These are phyloP conservation scores for Helianthus tuberosus DNA, from an alignment of 129 eudicot genomes.

Conservation along the genomic window DNA sequence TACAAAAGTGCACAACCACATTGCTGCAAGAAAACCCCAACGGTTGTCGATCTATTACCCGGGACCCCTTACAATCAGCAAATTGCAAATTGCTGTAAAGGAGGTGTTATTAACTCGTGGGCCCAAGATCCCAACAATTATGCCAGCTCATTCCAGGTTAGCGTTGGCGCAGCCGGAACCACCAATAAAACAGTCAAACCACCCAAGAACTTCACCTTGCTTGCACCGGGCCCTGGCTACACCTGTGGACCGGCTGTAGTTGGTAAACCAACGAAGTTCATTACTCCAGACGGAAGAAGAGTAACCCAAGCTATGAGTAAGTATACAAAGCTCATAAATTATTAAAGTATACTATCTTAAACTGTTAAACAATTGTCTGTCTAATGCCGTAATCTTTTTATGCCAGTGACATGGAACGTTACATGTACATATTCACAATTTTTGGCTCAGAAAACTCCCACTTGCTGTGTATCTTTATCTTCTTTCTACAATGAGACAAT, in stretches of 20 bases:
- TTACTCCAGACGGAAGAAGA: too few relatives aligned
- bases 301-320: slow-evolving; percentile 2
- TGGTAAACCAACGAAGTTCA: too few relatives aligned
- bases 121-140: slow-evolving; percentile 6
- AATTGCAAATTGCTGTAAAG: too few relatives aligned
- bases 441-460: slow-evolving; percentile 7
- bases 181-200: slow-evolving; percentile 3
- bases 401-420: neutral
- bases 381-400: neutral
- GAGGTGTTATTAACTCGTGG: neutral
- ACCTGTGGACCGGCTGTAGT: too few relatives aligned
- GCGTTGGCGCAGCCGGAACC: slow-evolving; percentile 5
- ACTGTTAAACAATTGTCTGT: neutral
- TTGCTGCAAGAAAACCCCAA: slow-evolving; percentile 5
- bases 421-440: slow-evolving; percentile 4
- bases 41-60: slow-evolving; percentile 6
- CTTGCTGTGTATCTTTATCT: neutral
- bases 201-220: slow-evolving; percentile 3
- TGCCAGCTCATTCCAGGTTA: slow-evolving; percentile 2
- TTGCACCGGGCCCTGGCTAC: neutral
- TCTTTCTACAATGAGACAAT: slow-evolving; percentile 3
- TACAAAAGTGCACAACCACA: neutral
- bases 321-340: neutral
- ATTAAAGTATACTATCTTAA: neutral
- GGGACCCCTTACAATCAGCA: neutral